A percentile compares a stretch with the other conserved stretches of the same genome.
phyloP scores from a whole-genome alignment of 139 green algal genomes.

The Nannochloris sp. region DNA sequence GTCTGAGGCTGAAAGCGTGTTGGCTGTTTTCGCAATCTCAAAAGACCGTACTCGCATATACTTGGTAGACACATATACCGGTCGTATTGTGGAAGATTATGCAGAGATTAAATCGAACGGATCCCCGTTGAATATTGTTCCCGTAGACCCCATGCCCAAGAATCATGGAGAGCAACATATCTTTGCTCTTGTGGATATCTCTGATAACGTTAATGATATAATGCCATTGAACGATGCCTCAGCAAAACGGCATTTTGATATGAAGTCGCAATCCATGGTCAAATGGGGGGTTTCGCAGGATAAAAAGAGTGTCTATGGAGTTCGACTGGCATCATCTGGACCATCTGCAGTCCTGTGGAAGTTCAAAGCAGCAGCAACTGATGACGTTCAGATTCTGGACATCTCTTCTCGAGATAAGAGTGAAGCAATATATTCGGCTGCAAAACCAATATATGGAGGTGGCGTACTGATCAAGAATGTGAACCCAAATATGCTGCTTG shows the following conservation, averaged over 20 bases:
- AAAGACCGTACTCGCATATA: background rate
- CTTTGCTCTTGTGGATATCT: no score
- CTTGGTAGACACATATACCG: conserved; percentile 50
- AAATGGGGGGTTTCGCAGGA: conserved; percentile 26
- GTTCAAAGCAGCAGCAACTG: background rate
- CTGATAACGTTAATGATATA: background rate
- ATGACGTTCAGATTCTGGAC: conserved; percentile 35
- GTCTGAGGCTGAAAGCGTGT: conserved; percentile 23
- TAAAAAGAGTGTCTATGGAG: conserved; percentile 13
- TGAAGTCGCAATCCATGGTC: conserved; percentile 3
- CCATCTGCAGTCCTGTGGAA: conserved; percentile 25
- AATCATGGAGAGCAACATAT: no score
- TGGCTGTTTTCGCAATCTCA: conserved; percentile 32
- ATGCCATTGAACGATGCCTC: conserved; percentile 33
- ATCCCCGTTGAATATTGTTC: conserved; percentile 37
- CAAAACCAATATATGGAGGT: conserved; percentile 74
- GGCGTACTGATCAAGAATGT: conserved; percentile 86
- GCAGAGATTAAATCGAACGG: no score
- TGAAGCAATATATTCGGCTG: conserved; percentile 51
- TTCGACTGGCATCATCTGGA: conserved; percentile 4
- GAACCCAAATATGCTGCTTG: conserved; percentile 82
- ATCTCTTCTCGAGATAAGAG: conserved; percentile 22
- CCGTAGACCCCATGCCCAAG: conserved; percentile 8
- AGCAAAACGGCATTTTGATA: conserved; percentile 1
- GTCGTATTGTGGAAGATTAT: conserved; percentile 11